Percentiles rank a stretch among this genome's conserved stretches.
Conservation (phyloP, 2,329 filamentous ascomycete species). For the Rachicladosporium sp. region DNA sequence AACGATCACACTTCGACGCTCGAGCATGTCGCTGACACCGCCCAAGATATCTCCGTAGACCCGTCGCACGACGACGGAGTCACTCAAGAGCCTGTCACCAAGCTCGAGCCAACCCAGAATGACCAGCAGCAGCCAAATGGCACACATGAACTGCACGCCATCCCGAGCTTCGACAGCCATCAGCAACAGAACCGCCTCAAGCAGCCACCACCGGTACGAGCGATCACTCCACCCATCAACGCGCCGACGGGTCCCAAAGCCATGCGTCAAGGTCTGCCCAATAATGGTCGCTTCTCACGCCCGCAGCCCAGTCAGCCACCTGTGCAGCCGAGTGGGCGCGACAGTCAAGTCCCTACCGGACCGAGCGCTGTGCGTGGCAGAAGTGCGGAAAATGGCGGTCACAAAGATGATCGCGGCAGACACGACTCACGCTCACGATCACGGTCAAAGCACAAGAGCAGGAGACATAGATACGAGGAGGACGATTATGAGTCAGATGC, state of each 20-base stretch:
- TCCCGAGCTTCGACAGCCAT: not conserved
- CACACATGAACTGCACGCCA: no score
- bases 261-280: constrained; percentile 79
- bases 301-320: constrained; percentile 6
- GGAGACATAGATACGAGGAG: constrained; percentile 38
- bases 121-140: no score
- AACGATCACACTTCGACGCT: no score
- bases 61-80: no score
- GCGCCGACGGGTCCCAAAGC: constrained; percentile 90
- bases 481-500: constrained; percentile 31
- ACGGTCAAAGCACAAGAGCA: constrained; percentile 36
- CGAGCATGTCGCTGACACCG: no score
- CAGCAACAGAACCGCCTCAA: not conserved
- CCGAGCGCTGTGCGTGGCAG: constrained; percentile 3
- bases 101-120: no score
- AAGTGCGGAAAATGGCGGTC: constrained; percentile 2
- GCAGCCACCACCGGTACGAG: constrained; percentile 3
- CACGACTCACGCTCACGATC: constrained; percentile 22
- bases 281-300: constrained; percentile 52
- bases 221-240: constrained; percentile 25
- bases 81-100: no score
- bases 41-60: no score
- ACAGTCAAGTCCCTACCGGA: not conserved
- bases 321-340: not conserved
- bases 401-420: constrained; percentile 11